Evolutionary conservation across 345 rosid species (phyloP).

Genomic region (Hevea brasiliensis): DNA sequence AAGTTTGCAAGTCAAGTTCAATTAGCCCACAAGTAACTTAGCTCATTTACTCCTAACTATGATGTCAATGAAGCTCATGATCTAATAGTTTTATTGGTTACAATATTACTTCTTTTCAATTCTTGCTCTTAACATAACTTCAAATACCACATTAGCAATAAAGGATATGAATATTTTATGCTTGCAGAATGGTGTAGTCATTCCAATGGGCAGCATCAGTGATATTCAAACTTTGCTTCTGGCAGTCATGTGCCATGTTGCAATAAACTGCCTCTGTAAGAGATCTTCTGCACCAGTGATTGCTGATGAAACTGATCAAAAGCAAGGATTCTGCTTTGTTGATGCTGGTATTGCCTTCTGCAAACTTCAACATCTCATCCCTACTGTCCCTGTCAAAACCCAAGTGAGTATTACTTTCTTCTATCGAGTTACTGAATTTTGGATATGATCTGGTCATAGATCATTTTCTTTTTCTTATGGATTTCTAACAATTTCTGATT

Average conservation of each 20-base stretch:
- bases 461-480: conserved; percentile 4
- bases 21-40: too few species aligned
- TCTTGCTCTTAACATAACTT: conserved; percentile 2
- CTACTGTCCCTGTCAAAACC: conserved; percentile 56
- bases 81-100: conserved; percentile 12
- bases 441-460: conserved; percentile 12
- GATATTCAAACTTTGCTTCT: conserved; percentile 74
- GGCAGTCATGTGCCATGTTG: conserved; percentile 74
- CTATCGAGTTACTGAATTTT: neutral
- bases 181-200: conserved; percentile 54
- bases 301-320: conserved; percentile 60
- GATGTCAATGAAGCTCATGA: conserved; percentile 7
- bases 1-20: too few species aligned
- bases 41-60: neutral
- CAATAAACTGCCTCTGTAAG: conserved; percentile 58
- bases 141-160: conserved; percentile 11
- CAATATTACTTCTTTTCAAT: neutral
- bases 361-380: conserved; percentile 86
- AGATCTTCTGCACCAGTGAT: conserved; percentile 44
- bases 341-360: conserved; percentile 85
- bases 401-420: conserved; percentile 52
- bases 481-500: conserved; percentile 11
- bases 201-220: conserved; percentile 47
- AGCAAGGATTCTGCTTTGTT: conserved; percentile 64
- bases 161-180: conserved; percentile 20